A percentile compares a stretch with the other conserved stretches of the same genome.
These are phyloP conservation scores for Triglochin maritima DNA, from an alignment of 106 monocot species.

Conservation along the genomic window DNA sequence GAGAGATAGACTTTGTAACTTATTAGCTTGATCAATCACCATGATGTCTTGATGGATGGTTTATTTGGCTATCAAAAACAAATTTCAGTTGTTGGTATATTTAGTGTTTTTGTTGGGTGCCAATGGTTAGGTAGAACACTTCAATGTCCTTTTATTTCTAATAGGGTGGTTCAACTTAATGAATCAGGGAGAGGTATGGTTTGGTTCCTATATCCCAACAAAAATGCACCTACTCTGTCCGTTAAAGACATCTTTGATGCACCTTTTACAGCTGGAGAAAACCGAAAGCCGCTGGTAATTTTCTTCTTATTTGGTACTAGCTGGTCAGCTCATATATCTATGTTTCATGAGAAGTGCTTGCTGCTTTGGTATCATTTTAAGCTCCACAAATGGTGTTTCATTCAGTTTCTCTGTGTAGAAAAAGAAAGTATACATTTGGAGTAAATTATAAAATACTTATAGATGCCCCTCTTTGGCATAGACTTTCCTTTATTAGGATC, in stretches of 20 bases:
- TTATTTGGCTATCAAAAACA: background rate
- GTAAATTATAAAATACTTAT: too few relatives aligned
- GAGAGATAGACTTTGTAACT: too few relatives aligned
- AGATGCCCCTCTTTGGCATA: too few relatives aligned
- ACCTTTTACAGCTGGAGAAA: slow-evolving; percentile 10
- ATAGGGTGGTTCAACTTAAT: background rate
- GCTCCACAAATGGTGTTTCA: too few relatives aligned
- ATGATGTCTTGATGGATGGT: too few relatives aligned
- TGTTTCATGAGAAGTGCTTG: too few relatives aligned
- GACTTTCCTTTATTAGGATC: too few relatives aligned
- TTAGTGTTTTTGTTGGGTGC: background rate
- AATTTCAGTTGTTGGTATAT: background rate
- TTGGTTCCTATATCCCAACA: slow-evolving; percentile 83
- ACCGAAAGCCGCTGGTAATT: slow-evolving; percentile 27
- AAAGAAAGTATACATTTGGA: too few relatives aligned
- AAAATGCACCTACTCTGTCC: slow-evolving; percentile 38
- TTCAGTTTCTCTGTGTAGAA: too few relatives aligned
- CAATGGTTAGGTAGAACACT: background rate
- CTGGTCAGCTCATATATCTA: background rate
- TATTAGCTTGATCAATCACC: too few relatives aligned
- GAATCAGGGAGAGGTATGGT: slow-evolving; percentile 52
- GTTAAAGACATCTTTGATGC: slow-evolving; percentile 46
- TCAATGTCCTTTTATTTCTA: too few relatives aligned
- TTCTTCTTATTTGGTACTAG: background rate
- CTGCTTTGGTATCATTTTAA: too few relatives aligned